Evolutionary conservation across 108 stramenopile species (phyloP).

Genomic region (Skeletonema menzelii): DNA sequence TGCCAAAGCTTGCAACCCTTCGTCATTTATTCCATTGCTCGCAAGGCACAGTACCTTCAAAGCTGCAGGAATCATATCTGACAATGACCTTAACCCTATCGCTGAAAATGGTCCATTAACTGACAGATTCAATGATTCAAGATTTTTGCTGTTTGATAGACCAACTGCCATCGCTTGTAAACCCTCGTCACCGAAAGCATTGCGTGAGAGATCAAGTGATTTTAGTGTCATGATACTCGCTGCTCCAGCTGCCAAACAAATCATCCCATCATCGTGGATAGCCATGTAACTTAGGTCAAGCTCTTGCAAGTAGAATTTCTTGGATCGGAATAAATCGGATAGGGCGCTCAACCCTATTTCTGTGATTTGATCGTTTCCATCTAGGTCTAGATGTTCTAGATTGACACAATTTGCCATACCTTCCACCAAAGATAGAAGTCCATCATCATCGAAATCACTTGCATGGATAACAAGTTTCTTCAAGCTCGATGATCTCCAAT

Average conservation of each 20-base stretch:
- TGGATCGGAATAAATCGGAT: background rate
- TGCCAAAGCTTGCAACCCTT: too few relatives aligned
- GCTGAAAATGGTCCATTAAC: background rate
- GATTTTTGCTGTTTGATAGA: background rate
- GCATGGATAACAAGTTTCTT: background rate
- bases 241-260: background rate
- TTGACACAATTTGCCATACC: background rate
- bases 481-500: background rate
- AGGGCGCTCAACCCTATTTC: background rate
- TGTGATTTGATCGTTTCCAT: background rate
- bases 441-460: background rate
- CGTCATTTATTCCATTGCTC: too few relatives aligned
- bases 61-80: background rate
- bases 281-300: background rate
- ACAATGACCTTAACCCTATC: background rate
- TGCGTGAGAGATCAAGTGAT: background rate
- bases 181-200: background rate
- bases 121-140: background rate
- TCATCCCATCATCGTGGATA: background rate
- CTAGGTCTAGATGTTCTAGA: background rate
- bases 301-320: background rate
- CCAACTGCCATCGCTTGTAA: background rate
- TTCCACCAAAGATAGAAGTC: background rate
- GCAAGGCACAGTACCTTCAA: too few relatives aligned
- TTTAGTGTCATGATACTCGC: background rate